Percentiles rank a stretch among this genome's conserved stretches.
Evolutionary conservation across 139 green algal species (phyloP).

Genomic region (Chlamydomonas incerta): DNA sequence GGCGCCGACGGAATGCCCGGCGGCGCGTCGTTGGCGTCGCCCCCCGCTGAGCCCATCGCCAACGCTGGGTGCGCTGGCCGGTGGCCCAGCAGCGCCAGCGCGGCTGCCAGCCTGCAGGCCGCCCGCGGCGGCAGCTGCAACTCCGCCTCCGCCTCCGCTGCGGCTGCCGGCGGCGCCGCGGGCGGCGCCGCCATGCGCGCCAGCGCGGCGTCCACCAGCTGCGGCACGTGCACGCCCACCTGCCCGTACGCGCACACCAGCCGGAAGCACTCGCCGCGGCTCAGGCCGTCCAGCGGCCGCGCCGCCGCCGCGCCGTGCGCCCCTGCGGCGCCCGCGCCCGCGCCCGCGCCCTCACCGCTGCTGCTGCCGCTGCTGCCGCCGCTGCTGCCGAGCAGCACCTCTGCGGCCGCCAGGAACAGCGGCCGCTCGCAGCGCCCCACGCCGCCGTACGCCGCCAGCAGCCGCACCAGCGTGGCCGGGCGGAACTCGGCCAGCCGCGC

Average conservation of each 20-base stretch:
- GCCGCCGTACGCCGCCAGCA: conserved; percentile 43
- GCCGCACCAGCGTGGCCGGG: conserved; percentile 31
- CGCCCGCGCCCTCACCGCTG: not conserved
- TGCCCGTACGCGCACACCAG: conserved; percentile 23
- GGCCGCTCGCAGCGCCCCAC: conserved; percentile 22
- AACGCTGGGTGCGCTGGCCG: not conserved
- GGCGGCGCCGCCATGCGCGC: not conserved
- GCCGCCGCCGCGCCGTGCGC: not conserved
- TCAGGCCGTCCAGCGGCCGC: conserved; percentile 12
- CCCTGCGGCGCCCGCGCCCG: not conserved
- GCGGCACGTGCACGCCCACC: not conserved
- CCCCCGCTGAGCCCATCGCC: too few relatives aligned
- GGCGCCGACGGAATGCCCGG: too few relatives aligned
- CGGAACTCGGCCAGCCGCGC: conserved; percentile 35
- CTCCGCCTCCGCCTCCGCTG: too few relatives aligned
- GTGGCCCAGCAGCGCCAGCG: not conserved
- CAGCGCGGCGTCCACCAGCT: conserved; percentile 5
- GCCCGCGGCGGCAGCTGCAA: not conserved
- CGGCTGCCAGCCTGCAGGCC: not conserved
- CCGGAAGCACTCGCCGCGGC: not conserved
- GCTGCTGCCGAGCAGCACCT: not conserved
- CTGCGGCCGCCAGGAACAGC: conserved; percentile 40
- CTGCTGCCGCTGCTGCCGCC: not conserved
- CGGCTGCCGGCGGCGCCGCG: too few relatives aligned
- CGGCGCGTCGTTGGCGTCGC: too few relatives aligned